Base-by-base conservation (phyloP, 1,284 basidiomycete species). In the Anthracocystis panici-leucophaei region DNA sequence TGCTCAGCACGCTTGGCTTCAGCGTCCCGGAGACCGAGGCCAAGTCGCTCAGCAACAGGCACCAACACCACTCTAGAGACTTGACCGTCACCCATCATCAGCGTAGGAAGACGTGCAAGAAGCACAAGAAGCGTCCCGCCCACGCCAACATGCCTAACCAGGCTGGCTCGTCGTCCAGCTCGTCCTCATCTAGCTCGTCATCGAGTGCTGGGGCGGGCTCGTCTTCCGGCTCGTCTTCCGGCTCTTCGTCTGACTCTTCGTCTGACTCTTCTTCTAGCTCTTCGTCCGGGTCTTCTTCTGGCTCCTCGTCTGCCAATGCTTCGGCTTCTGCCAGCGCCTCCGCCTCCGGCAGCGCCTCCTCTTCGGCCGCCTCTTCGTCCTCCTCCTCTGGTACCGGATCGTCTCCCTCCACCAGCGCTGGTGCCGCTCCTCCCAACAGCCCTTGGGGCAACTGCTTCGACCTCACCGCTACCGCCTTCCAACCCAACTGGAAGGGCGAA, bases 401-500 rank as follows among this genome's bases (percentile, higher is more conserved):
- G 8, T 40, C 56, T 25, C 46, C 64, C 9, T 56, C 65, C n/a
- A 9, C 42, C 35, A 45, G 10, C 25, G 65, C 71, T 11, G 66
- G 72, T 14, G 61, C 65, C 10, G 66, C 65, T 4, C 72, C 72
- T 6, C 72, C 72, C 51, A 75, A 75, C 29, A 65, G 61, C 40
- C 72, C 72, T 7, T 75, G 72, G 72, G 72, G 66, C 11, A 75
- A 57, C 63, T 75, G 65, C 45, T 75, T 75, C 62, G 58, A 68
- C 44, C 72, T 75, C 56, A 65, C 61, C 27, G 72, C 72, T 31
- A 72, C 65, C 52, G 69, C 65, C 23, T 65, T 69, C 60, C 65
- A 73, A 29, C 69, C 75, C 51, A 71, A 78, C 59, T 67, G 73
- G 66, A 78, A 78, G 52, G 65, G 72, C 23, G 67, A 75, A 27